Base-by-base conservation (phyloP, 2,329 filamentous ascomycete species). In the Fusarium chuoi region DNA sequence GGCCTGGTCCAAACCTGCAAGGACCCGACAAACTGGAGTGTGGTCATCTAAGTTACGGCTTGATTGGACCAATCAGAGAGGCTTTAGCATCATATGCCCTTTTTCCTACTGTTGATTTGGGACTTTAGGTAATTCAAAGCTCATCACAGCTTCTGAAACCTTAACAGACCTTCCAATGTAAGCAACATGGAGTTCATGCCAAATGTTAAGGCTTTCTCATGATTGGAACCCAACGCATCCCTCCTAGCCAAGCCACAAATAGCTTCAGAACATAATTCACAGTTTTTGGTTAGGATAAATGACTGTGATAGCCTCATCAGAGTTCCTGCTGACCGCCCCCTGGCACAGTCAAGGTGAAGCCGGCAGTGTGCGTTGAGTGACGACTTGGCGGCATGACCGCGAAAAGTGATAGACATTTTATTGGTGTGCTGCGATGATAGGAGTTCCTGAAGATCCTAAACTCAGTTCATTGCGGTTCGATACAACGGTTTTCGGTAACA, bases 211-310 rank as follows among this genome's bases (percentile, higher is more conserved):
- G 62, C 65, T 45, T 35, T 75, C 60, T 56, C 65, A 55, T 65
- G 36, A 57, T 73, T 72, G 65, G 65, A 62, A 67, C 62, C 76
- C 68, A 76, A 77, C 49, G 33, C 35, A 55, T 59, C 38, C 44
- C 58, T 30, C 69, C 33, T 26, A 17, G 33, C 13, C 49, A 72
- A 70, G 65, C 65, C 62, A 62, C 54, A 51, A 56, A 68, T 57
- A 65, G 45, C 61, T 62, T 58, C 48, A 73, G 60, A 58, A 44
- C 70, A 65, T 74, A 48, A 66, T 22, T 54, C 51, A 68, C 55
- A 62, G 62, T 62, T 39, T 39, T 14, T 45, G 49, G 28, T 46
- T 35, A 35, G 30, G 62, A 62, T 24, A 28, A 44, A 58, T 36
- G 59, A 36, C 13, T 52, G 38, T 55, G 46, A 42, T 26, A 39